Percentiles rank a stretch among this genome's conserved stretches.
Conservation (phyloP, 495 filamentous ascomycete species). For the Achaetomiella virescens region DNA sequence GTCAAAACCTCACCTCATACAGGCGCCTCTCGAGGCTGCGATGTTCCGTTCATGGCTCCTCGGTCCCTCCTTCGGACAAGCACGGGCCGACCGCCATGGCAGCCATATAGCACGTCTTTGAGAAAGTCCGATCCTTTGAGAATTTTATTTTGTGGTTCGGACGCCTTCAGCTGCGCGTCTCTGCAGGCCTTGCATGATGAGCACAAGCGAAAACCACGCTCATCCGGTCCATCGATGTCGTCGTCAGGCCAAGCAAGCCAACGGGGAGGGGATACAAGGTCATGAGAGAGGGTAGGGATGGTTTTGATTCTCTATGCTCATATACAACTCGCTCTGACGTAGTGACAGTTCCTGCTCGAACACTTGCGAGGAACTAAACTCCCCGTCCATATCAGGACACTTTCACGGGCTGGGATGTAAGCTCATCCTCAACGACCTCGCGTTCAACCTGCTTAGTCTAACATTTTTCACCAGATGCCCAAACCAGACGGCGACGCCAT, state of each 20-base stretch:
- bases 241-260: constrained; percentile 70
- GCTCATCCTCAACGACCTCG: neutral
- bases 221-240: constrained; percentile 80
- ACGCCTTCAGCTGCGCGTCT: constrained; percentile 80
- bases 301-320: no score
- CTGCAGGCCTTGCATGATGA: constrained; percentile 64
- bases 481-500: constrained; percentile 44
- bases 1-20: no score
- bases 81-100: neutral
- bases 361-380: constrained; percentile 56
- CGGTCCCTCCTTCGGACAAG: neutral
- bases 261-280: constrained; percentile 66
- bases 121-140: constrained; percentile 54
- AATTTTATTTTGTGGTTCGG: constrained; percentile 95
- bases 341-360: constrained; percentile 64
- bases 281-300: constrained; percentile 56
- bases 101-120: neutral
- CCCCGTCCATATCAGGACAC: constrained; percentile 68
- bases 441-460: neutral
- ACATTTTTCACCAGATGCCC: constrained; percentile 47
- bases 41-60: neutral
- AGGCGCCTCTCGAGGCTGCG: no score
- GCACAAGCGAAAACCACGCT: constrained; percentile 45
- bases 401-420: constrained; percentile 75
- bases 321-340: neutral